phyloP scores from a whole-genome alignment of 2,329 filamentous ascomycete species.

The Coleophoma eucalyptorum region DNA sequence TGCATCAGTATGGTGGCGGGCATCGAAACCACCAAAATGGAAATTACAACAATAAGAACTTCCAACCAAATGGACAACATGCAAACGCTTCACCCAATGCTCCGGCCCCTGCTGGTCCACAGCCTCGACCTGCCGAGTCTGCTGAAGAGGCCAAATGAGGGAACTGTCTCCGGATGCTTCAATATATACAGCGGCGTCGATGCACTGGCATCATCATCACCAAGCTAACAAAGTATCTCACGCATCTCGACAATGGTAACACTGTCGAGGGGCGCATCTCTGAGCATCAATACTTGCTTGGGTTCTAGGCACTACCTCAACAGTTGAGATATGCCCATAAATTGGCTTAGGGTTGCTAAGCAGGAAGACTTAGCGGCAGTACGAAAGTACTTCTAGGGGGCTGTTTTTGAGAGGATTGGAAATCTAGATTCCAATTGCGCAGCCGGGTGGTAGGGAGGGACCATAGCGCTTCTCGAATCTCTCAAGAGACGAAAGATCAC shows the following conservation, averaged over 20 bases:
- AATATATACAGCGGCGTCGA: constrained; percentile 20
- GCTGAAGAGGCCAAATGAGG: constrained; percentile 45
- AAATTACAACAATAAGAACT: constrained; percentile 46
- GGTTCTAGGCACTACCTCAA: background rate
- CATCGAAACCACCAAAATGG: constrained; percentile 47
- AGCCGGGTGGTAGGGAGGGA: constrained; percentile 25
- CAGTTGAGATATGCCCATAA: background rate
- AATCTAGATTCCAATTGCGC: constrained; percentile 21
- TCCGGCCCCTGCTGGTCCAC: constrained; percentile 31
- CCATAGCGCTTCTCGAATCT: constrained; percentile 22
- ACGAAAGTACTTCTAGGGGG: constrained; percentile 9
- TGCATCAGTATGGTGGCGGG: constrained; percentile 54
- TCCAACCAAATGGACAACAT: constrained; percentile 33
- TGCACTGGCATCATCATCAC: constrained; percentile 23
- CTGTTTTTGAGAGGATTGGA: constrained; percentile 21
- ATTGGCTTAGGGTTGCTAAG: too few relatives aligned
- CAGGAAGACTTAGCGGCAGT: background rate
- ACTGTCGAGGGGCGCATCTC: too few relatives aligned
- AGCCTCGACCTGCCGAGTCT: constrained; percentile 32
- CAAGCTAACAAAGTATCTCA: constrained; percentile 11
- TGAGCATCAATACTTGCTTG: background rate
- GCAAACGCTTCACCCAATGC: constrained; percentile 34
- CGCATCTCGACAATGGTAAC: constrained; percentile 4
- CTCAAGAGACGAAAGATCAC: constrained; percentile 11
- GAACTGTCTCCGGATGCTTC: constrained; percentile 1